Percentiles rank a stretch among this genome's conserved stretches.
These are phyloP conservation scores for Pistacia atlantica DNA, from an alignment of 345 rosid species.

Conservation along the genomic window DNA sequence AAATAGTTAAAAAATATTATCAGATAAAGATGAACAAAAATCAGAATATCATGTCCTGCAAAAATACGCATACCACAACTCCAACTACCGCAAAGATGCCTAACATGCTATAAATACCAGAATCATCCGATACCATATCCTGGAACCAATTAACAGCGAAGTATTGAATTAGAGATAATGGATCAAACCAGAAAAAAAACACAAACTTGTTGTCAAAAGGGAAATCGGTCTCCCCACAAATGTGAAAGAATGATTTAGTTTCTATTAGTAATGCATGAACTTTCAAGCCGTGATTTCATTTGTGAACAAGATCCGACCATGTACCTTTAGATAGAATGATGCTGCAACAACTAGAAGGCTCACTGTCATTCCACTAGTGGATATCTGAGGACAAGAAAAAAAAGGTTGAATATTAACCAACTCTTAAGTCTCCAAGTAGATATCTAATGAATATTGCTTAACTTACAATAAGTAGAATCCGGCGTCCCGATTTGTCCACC, in stretches of 20 bases:
- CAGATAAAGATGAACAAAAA: slow-evolving; percentile 14
- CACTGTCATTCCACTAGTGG: slow-evolving; percentile 77
- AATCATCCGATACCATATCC: slow-evolving; percentile 57
- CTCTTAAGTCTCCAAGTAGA: background rate
- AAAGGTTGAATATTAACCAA: background rate
- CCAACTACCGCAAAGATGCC: slow-evolving; percentile 83
- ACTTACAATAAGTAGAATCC: slow-evolving; percentile 86
- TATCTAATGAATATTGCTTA: slow-evolving; percentile 3
- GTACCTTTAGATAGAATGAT: slow-evolving; percentile 71
- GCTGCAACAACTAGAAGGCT: slow-evolving; percentile 80
- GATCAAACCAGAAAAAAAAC: background rate
- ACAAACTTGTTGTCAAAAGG: background rate
- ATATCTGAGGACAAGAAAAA: slow-evolving; percentile 46
- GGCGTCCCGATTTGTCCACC: slow-evolving; percentile 82
- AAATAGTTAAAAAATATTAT: background rate
- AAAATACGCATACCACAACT: slow-evolving; percentile 73
- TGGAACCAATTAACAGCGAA: slow-evolving; percentile 28
- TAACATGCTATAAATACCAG: slow-evolving; percentile 52
- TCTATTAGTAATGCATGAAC: background rate
- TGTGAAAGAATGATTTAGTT: background rate
- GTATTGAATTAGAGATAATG: background rate
- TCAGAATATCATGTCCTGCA: background rate
- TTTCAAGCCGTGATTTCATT: background rate
- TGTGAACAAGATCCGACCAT: background rate
- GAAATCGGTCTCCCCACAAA: background rate